Evolutionary conservation across 768 basidiomycete genomes (phyloP), one percentile per base, ranked within the genome.

Genomic region (Ramaria sp.): DNA sequence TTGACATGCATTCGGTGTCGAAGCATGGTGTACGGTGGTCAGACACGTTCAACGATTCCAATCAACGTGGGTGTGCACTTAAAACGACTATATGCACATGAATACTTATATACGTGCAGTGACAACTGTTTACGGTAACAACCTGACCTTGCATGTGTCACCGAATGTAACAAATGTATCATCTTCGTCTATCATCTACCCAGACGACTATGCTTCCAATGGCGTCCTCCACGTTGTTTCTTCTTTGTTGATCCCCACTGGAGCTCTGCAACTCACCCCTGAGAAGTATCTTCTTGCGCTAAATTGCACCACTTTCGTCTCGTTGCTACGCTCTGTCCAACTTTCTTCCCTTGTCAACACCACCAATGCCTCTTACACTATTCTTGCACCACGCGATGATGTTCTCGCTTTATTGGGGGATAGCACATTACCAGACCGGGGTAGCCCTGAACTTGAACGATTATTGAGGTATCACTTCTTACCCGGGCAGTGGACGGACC

Each of bases 211-310:
- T 62, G 94, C 89, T 4, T 84, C 88, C 28, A 99, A 99, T 62
- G 96, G 95, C 47, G 96, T 98, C 42, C 66, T 98, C 15, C 96
- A 99, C 67, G 78, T 91, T 41, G 78, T 98, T 24, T 87, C 87
- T 13, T 78, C 81, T 13, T 78, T 98, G 22, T 78, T 99, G 13
- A 66, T 94, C 10, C 88, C 91, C 6, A 74, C 78, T 2, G 82
- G 80, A 15, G 76, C 87, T 43, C 77, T 95, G 22, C 73, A 80
- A 57, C 70, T 93, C 42, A 98, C 94, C 3, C 87, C 94, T 16
- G 96, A 98, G 71, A 98, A 98, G 68, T 91, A 86, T 60, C 84
- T 99, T 16, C 79, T 98, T 9, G 82, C 89, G 3, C 76, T 97
- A 57, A 90, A 96, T 64, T 96, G 94, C 69, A 87, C 88, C 1